Conservation (phyloP, 2,329 filamentous ascomycete species). For the Blastomyces parvus region DNA sequence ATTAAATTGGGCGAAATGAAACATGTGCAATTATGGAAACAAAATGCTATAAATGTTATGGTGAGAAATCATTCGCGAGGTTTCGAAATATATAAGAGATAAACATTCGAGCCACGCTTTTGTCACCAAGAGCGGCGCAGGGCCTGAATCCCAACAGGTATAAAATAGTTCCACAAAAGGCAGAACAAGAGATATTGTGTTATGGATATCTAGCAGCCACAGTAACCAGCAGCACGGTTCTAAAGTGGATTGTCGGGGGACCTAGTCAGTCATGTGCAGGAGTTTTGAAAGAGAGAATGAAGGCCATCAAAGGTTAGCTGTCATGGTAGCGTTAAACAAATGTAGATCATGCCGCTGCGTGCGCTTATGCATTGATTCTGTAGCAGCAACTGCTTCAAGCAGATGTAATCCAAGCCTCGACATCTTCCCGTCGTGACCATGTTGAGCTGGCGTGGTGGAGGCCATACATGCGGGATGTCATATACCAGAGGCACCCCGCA, state of each 20-base stretch:
- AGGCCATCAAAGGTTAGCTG: not conserved
- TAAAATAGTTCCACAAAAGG: not conserved
- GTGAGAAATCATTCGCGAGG: not conserved
- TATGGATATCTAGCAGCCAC: slow-evolving; percentile 3
- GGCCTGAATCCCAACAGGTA: not conserved
- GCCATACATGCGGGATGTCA: not conserved
- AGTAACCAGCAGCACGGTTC: not conserved
- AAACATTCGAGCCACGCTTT: not conserved
- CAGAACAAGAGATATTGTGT: not conserved
- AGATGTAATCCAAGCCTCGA: not conserved
- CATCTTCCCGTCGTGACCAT: not conserved
- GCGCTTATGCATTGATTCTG: not conserved
- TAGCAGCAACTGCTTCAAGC: not conserved
- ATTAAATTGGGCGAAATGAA: not conserved
- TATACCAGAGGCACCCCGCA: not conserved
- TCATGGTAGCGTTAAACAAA: not conserved
- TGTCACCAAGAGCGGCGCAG: not conserved
- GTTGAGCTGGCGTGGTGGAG: not conserved
- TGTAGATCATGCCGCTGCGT: not conserved
- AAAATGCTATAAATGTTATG: not conserved
- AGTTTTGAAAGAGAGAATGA: not conserved
- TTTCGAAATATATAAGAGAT: not conserved
- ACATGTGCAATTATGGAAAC: not conserved
- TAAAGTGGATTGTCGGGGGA: not conserved
- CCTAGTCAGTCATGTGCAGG: not conserved